Evolutionary conservation across 2,329 filamentous ascomycete genomes (phyloP), one percentile per base, ranked within the genome.

Genomic region (Fulvia fulva): DNA sequence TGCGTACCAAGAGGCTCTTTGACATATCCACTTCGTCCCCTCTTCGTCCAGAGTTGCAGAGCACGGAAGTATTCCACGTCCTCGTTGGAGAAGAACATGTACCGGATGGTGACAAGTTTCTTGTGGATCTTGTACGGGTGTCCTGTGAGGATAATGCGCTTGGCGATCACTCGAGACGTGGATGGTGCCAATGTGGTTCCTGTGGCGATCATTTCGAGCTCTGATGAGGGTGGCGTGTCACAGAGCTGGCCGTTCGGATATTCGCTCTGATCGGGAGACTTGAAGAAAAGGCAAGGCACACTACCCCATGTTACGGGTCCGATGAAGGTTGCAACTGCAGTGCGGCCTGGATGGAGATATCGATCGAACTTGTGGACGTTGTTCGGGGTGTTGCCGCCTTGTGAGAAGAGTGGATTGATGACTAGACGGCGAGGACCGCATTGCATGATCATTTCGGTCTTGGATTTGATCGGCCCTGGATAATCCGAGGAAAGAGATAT

Each of bases 121-220:
- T 96, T 97, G 84, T 99, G 91, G 74, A 99, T 99, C 79, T 99
- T 96, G 82, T 91, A 97, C 0, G 95, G 94, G 72, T 99, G 93
- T 16, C 94, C 95, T 0, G 94, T 96, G 57, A 99, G 82, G 64
- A 97, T 90, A 67, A 96, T 87, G 53, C 94, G 88, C 78, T 99
- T 99, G 68, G 93, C 92, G 60, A 99, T 86, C 56, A 99, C 88
- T 41, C 94, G 87, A 50, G 76, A 69, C 72, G 85, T 71, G 75
- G 92, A 74, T 72, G 91, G 90, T 0, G 91, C 86, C 16, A 97
- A 82, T 5, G 89, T 86, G 0, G 94, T 97, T 61, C 95, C 94
- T 0, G 90, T 96, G 49, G 84, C 94, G 57, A 97, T 83, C 51
- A 99, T 83, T 41, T 86, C 82, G 14, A 97, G 79, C 8, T 16